A percentile compares a stretch with the other conserved stretches of the same genome.
Conservation (phyloP, 23 red algal genomes). For the Gracilaria caudata region DNA sequence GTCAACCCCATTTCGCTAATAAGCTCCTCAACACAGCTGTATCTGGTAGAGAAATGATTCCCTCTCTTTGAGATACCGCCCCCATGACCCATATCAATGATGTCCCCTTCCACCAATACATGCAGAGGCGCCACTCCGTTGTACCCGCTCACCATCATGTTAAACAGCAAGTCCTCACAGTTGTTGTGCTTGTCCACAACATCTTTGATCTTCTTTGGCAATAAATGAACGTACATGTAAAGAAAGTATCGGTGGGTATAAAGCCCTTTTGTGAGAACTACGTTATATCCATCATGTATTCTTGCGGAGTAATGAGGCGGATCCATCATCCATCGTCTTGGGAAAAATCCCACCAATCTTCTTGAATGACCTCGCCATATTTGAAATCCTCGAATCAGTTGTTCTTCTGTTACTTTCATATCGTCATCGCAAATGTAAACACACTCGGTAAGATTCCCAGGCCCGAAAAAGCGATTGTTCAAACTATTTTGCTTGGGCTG, state of each 20-base stretch:
- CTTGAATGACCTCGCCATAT: constrained; percentile 39
- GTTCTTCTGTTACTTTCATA: constrained; percentile 52
- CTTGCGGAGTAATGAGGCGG: constrained; percentile 43
- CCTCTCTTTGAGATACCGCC: constrained; percentile 55
- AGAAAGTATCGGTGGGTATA: constrained; percentile 54
- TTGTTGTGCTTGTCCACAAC: constrained; percentile 40
- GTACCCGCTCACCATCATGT: constrained; percentile 60
- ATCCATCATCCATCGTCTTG: constrained; percentile 54
- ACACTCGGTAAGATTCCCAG: constrained; percentile 52
- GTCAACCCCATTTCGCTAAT: constrained; percentile 37
- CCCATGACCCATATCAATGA: constrained; percentile 42
- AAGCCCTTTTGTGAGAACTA: constrained; percentile 47
- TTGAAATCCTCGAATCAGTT: constrained; percentile 45
- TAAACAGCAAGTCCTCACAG: constrained; percentile 56
- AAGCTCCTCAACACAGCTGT: constrained; percentile 30
- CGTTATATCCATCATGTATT: constrained; percentile 62
- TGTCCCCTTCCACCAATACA: constrained; percentile 37
- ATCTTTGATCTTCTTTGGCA: constrained; percentile 33
- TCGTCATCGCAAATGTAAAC: constrained; percentile 57
- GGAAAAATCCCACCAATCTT: constrained; percentile 43
- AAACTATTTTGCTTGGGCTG: constrained; percentile 46
- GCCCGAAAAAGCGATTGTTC: constrained; percentile 64
- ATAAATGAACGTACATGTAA: constrained; percentile 50
- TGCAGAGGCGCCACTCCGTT: constrained; percentile 51
- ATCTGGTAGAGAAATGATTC: constrained; percentile 42